A percentile compares a stretch with the other conserved stretches of the same genome.
These are phyloP conservation scores for Tilletia setariae DNA, from an alignment of 1,284 basidiomycete genomes.

Conservation along the genomic window DNA sequence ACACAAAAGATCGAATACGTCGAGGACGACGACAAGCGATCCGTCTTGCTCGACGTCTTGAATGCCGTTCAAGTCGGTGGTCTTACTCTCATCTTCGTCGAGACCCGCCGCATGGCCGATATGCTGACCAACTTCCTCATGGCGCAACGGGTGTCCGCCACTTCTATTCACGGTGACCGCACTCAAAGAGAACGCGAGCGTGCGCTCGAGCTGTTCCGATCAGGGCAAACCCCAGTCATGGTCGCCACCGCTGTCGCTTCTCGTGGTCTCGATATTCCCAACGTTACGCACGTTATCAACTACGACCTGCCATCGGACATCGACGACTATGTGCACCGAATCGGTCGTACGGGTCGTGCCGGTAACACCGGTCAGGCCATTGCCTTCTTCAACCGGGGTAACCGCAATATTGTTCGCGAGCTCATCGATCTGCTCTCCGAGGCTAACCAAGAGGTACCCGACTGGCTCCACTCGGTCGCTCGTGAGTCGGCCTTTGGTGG, in stretches of 20 bases:
- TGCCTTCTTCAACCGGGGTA: conserved; percentile 58
- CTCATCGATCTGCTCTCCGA: conserved; percentile 89
- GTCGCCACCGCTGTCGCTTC: conserved; percentile 98
- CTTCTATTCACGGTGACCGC: conserved; percentile 96
- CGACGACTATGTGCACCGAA: conserved; percentile 63
- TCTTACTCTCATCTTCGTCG: conserved; percentile 93
- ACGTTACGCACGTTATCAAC: conserved; percentile 97
- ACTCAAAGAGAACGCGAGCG: conserved; percentile 95
- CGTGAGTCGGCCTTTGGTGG: conserved; percentile 75
- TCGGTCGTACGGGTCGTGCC: conserved; percentile 95
- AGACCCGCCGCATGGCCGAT: conserved; percentile 99
- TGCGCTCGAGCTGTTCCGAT: conserved; percentile 91
- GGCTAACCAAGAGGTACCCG: conserved; percentile 91
- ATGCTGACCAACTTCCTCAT: conserved; percentile 95
- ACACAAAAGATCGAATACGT: conserved; percentile 98
- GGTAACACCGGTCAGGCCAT: conserved; percentile 94
- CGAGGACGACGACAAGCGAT: conserved; percentile 95
- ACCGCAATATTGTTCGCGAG: conserved; percentile 75
- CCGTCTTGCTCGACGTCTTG: conserved; percentile 89
- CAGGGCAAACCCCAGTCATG: conserved; percentile 89
- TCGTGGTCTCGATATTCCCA: conserved; percentile 98
- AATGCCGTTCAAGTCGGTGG: conserved; percentile 71
- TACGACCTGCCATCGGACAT: conserved; percentile 99
- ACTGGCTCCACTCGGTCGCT: conserved; percentile 85
- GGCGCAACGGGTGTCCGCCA: conserved; percentile 74